Evolutionary conservation across 2,329 filamentous ascomycete species (phyloP).

Genomic region (Fusarium citri): DNA sequence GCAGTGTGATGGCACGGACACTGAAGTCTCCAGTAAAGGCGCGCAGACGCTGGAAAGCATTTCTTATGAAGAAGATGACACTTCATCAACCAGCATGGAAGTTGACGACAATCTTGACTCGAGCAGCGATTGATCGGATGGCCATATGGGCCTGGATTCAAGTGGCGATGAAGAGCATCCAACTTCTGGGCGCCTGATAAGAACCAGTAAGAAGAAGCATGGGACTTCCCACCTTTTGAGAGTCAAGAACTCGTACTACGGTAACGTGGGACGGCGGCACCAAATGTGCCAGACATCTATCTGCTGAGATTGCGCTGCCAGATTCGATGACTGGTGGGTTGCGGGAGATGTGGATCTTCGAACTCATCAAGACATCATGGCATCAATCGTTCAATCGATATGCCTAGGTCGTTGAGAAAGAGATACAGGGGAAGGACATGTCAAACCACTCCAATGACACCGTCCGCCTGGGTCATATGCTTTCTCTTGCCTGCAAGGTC

Average conservation of each 20-base stretch:
- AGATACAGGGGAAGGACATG: accelerated
- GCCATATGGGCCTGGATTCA: accelerated
- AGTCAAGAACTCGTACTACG: not conserved
- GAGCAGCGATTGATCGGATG: accelerated
- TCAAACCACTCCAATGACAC: not conserved
- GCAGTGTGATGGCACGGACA: too few species aligned
- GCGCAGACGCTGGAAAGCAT: too few species aligned
- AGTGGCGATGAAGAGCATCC: not conserved
- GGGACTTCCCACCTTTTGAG: too few species aligned
- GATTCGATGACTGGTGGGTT: not conserved
- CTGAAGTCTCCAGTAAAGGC: too few species aligned
- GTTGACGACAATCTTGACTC: too few species aligned
- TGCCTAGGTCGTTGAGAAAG: not conserved
- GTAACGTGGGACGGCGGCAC: not conserved
- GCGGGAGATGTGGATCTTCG: not conserved
- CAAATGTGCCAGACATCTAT: not conserved
- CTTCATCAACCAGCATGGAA: too few species aligned
- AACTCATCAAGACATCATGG: not conserved
- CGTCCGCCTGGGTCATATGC: not conserved
- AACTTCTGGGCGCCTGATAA: too few species aligned
- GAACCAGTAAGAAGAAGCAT: too few species aligned
- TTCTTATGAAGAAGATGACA: accelerated
- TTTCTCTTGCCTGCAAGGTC: not conserved
- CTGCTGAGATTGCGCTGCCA: not conserved
- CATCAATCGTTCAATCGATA: not conserved